Evolutionary conservation across 768 basidiomycete genomes (phyloP).

Genomic region (Boletus vinaceobasis): DNA sequence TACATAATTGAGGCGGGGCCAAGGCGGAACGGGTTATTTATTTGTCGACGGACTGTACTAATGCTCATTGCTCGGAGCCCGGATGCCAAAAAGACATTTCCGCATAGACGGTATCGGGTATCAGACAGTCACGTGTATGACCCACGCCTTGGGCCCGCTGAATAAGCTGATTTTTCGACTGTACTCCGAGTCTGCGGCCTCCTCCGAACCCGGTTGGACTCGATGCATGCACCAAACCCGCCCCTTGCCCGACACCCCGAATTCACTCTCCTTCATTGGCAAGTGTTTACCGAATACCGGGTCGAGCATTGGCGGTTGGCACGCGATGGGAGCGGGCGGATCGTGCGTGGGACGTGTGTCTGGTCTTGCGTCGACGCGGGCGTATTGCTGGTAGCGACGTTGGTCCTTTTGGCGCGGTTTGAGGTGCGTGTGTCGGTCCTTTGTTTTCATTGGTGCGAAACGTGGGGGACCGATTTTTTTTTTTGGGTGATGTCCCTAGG

Average conservation of each 20-base stretch:
- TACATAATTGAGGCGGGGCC: too few relatives aligned
- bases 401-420: background rate
- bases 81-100: too few relatives aligned
- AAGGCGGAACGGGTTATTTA: too few relatives aligned
- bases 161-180: background rate
- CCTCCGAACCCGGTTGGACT: background rate
- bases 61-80: too few relatives aligned
- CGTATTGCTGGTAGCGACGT: conserved; percentile 16
- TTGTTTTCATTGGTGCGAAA: background rate
- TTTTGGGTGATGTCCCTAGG: background rate
- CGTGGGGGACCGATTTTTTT: background rate
- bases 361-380: conserved; percentile 40
- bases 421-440: conserved; percentile 14
- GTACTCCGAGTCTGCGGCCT: background rate
- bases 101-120: too few relatives aligned
- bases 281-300: conserved; percentile 56
- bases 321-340: conserved; percentile 38
- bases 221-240: conserved; percentile 37
- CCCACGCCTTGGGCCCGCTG: background rate
- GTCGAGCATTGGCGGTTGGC: conserved; percentile 51
- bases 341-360: conserved; percentile 29
- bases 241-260: conserved; percentile 47
- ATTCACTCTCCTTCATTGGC: conserved; percentile 43
- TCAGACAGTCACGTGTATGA: too few relatives aligned
- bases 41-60: too few relatives aligned